A percentile compares a stretch with the other conserved stretches of the same genome.
Evolutionary conservation across 2,329 filamentous ascomycete genomes (phyloP).

Genomic region (Pseudocercospora musae): DNA sequence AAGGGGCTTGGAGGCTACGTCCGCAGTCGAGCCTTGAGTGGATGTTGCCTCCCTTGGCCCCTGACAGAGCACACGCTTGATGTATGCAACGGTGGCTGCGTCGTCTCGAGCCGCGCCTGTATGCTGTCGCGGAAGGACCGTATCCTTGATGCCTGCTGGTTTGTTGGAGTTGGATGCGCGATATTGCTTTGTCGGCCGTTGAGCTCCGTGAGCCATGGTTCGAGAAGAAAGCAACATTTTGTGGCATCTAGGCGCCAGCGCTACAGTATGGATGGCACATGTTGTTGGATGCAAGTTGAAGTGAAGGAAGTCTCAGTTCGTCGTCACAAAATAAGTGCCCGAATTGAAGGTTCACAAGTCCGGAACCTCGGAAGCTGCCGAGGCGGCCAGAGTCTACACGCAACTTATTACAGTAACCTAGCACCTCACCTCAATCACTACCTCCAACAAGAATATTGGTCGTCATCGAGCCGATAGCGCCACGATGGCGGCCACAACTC

Average conservation of each 20-base stretch:
- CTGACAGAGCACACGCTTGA: constrained; percentile 30
- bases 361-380: not conserved
- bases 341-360: not conserved
- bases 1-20: constrained; percentile 56
- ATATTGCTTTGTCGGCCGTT: constrained; percentile 16
- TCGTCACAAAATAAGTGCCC: not conserved
- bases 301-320: not conserved
- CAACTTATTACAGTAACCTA: not conserved
- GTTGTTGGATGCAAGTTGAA: not conserved
- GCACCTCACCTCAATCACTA: not conserved
- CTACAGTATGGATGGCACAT: not conserved
- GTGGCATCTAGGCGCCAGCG: not conserved
- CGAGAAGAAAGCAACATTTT: not conserved
- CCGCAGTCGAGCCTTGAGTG: constrained; percentile 3
- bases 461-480: not conserved
- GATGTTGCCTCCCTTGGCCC: constrained; percentile 11
- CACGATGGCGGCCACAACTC: constrained; percentile 30
- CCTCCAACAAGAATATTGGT: not conserved
- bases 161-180: constrained; percentile 6
- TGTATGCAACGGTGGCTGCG: constrained; percentile 74
- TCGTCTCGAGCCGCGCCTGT: constrained; percentile 48
- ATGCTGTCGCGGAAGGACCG: not conserved
- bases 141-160: not conserved
- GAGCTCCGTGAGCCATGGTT: constrained; percentile 24
- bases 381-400: not conserved